These are phyloP conservation scores for Vitis labrusca DNA, from an alignment of 164 flowering plant genomes.

Conservation along the genomic window DNA sequence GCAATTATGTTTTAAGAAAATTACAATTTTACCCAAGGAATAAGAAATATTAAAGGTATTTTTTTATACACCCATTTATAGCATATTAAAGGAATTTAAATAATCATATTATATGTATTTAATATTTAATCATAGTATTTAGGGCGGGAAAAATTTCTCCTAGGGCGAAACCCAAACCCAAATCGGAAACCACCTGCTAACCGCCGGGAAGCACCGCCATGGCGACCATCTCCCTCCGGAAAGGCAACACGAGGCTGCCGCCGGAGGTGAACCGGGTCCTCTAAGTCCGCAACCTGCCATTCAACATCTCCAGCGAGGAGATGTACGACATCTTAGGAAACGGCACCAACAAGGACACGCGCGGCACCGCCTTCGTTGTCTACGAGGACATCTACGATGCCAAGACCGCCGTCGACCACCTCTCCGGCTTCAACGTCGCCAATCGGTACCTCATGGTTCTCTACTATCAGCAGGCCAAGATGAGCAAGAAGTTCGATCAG, in stretches of 20 bases:
- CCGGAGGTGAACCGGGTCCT: constrained; percentile 90
- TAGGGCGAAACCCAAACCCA: no score
- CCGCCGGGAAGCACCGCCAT: constrained; percentile 9
- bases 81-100: no score
- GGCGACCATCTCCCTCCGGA: constrained; percentile 79
- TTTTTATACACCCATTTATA: no score
- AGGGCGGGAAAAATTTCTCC: no score
- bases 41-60: no score
- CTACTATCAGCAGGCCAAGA: constrained; percentile 96
- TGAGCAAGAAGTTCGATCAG: constrained; percentile 92
- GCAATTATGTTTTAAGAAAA: no score
- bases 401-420: constrained; percentile 93
- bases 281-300: constrained; percentile 88
- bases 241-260: constrained; percentile 88
- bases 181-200: no score
- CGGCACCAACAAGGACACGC: constrained; percentile 87
- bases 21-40: no score
- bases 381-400: constrained; percentile 99
- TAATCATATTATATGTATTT: no score
- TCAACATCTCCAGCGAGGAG: constrained; percentile 96
- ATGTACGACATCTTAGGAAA: constrained; percentile 99
- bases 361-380: constrained; percentile 94
- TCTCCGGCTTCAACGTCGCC: constrained; percentile 96
- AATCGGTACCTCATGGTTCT: constrained; percentile 88
- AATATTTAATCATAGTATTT: no score